Conservation (phyloP, 2,329 filamentous ascomycete species). For the Ophiostoma tasmaniense region DNA sequence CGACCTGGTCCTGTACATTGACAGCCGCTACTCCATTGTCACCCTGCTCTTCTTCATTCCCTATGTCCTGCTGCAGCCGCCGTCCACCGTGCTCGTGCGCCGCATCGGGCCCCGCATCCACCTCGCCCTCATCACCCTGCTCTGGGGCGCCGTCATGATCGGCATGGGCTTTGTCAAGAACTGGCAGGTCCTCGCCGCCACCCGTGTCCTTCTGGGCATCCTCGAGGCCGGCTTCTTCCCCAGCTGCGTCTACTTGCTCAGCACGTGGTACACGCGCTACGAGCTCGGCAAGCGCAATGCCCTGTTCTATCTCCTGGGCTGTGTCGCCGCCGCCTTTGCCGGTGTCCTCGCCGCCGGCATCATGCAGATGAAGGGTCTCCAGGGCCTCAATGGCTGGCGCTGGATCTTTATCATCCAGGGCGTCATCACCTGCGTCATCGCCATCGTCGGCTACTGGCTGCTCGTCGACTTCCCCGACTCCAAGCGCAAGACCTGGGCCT, state of each 20-base stretch:
- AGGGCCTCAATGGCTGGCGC: constrained; percentile 45
- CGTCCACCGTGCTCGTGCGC: constrained; percentile 59
- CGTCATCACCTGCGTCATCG: constrained; percentile 46
- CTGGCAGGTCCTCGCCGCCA: constrained; percentile 43
- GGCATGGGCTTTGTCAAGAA: constrained; percentile 54
- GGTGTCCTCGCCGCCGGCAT: constrained; percentile 63
- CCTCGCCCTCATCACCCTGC: constrained; percentile 43
- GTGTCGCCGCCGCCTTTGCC: constrained; percentile 55
- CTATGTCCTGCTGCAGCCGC: constrained; percentile 64
- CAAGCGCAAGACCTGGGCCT: constrained; percentile 41
- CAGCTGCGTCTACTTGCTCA: constrained; percentile 61
- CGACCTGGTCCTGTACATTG: constrained; percentile 37
- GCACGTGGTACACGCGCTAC: constrained; percentile 63
- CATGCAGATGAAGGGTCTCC: constrained; percentile 54
- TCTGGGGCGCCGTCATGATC: constrained; percentile 56
- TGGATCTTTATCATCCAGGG: constrained; percentile 58
- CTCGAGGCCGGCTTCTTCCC: constrained; percentile 67
- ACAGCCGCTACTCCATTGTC: constrained; percentile 51
- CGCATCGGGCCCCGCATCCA: constrained; percentile 55
- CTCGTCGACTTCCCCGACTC: constrained; percentile 58
- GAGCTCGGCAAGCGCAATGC: constrained; percentile 64
- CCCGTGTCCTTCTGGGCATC: constrained; percentile 52
- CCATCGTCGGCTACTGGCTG: constrained; percentile 43
- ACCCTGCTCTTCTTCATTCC: constrained; percentile 67
- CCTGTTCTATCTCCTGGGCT: constrained; percentile 60